Base-by-base conservation (phyloP, 805 yeast species). In the Metschnikowia proteae region DNA sequence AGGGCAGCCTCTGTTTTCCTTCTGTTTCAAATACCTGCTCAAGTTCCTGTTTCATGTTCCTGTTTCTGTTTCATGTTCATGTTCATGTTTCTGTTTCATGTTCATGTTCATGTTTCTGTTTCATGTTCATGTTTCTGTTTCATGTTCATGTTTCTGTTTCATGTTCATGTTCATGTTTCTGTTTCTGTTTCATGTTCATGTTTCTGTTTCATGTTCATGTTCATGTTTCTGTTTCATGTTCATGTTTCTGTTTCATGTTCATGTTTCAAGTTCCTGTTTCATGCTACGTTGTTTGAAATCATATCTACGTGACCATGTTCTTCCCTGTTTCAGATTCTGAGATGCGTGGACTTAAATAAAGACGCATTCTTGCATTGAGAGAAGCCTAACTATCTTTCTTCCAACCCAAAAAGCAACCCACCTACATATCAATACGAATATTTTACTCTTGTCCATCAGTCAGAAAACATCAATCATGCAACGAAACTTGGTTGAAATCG, bases 401-500 rank as follows among this genome's bases (percentile, higher is more conserved):
- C 10, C 7, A 13, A 7, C 6, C n/a, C n/a, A 10, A 2, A 32
- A 32, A 6, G 6, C 22, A n/a, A 17, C 17, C n/a, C 6, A 17
- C n/a, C 5, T 32, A 6, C 6, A n/a, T 13, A 32, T n/a, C 13
- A 6, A 9, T 9, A 6, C 0, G n/a, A 17, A 11, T 17, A 35
- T n/a, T 9, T 35, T 9, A 27, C 6, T 22, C n/a, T 13, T 6
- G 10, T 35, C 23, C 25, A 11, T 8, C 32, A 38, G 17, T 17
- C 17, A 17, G 17, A 17, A 17, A 17, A 17, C 2, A 17, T 17
- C 1, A 17, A 31, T 40, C 35, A 32, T 31, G 43, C 43, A 29
- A 25, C 36, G 36, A 22, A 40, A 40, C 33, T 23, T 40, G 27
- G 43, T 40, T 6, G 35, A 40, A 27, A 30, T 42, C 22, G 45